Conservation (phyloP, 805 yeast species). For the Ogataea chonburiensis region DNA sequence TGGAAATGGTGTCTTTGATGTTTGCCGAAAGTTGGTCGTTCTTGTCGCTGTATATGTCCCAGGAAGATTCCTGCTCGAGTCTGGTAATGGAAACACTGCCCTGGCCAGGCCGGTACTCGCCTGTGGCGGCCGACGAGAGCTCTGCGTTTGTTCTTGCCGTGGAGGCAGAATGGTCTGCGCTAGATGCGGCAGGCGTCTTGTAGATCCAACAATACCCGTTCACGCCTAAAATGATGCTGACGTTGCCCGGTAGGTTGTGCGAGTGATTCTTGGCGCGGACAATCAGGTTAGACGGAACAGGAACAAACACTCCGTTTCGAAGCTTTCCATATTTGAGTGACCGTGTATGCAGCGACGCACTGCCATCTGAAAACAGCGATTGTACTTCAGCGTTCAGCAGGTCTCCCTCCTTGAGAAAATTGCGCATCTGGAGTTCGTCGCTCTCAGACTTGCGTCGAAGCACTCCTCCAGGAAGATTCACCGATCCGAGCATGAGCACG, state of each 20-base stretch:
- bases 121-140: conserved; percentile 30
- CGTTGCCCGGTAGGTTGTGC: conserved; percentile 89
- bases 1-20: conserved; percentile 69
- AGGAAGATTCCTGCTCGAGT: conserved; percentile 80
- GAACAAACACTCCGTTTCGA: conserved; percentile 81
- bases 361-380: conserved; percentile 81
- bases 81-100: conserved; percentile 74
- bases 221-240: conserved; percentile 86
- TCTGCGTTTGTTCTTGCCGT: conserved; percentile 40
- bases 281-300: conserved; percentile 79
- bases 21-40: conserved; percentile 70
- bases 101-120: conserved; percentile 51
- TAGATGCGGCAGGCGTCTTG: conserved; percentile 47
- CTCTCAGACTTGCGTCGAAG: conserved; percentile 89
- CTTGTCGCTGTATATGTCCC: conserved; percentile 91
- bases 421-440: conserved; percentile 96
- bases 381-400: conserved; percentile 95
- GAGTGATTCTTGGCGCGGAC: conserved; percentile 86
- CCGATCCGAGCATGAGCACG: conserved; percentile 88
- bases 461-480: conserved; percentile 96
- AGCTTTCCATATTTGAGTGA: conserved; percentile 93
- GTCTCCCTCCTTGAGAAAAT: conserved; percentile 92
- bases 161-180: conserved; percentile 18
- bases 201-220: conserved; percentile 94
- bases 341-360: conserved; percentile 92